Evolutionary conservation across 2,329 filamentous ascomycete genomes (phyloP).

Genomic region (Diaporthe sp.): DNA sequence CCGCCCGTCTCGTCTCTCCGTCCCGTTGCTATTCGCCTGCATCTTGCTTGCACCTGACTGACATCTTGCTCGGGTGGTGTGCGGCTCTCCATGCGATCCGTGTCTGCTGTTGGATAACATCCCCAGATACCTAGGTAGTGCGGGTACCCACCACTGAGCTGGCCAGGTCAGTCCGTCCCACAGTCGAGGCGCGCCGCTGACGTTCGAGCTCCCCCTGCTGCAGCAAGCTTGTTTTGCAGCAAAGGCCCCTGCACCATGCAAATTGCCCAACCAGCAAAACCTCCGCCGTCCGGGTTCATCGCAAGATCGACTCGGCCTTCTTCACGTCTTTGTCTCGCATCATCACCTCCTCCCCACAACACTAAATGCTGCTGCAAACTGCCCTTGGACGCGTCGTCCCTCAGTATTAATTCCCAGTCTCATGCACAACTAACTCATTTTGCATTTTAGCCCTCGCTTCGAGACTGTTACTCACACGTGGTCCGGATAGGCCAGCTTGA

Average conservation of each 20-base stretch:
- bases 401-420: background rate
- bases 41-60: background rate
- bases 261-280: slow-evolving; percentile 30
- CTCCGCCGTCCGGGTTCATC: slow-evolving; percentile 28
- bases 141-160: slow-evolving; percentile 2
- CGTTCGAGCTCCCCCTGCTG: slow-evolving; percentile 38
- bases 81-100: slow-evolving; percentile 21
- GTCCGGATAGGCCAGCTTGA: slow-evolving; percentile 13
- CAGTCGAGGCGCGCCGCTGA: slow-evolving; percentile 38
- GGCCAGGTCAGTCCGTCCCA: slow-evolving; percentile 29
- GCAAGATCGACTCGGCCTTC: slow-evolving; percentile 29
- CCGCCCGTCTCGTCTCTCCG: background rate
- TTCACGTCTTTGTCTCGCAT: slow-evolving; percentile 19
- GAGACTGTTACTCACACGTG: background rate
- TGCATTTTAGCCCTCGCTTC: background rate
- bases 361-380: background rate
- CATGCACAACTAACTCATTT: background rate
- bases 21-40: background rate
- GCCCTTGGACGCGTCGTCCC: slow-evolving; percentile 16
- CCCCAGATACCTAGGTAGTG: background rate
- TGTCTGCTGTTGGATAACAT: slow-evolving; percentile 1
- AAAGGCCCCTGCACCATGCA: slow-evolving; percentile 20
- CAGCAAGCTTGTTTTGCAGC: slow-evolving; percentile 39
- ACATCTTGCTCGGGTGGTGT: background rate
- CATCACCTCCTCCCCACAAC: background rate